Conservation (phyloP, 495 filamentous ascomycete genomes). For the Schizothecium vesticola region DNA sequence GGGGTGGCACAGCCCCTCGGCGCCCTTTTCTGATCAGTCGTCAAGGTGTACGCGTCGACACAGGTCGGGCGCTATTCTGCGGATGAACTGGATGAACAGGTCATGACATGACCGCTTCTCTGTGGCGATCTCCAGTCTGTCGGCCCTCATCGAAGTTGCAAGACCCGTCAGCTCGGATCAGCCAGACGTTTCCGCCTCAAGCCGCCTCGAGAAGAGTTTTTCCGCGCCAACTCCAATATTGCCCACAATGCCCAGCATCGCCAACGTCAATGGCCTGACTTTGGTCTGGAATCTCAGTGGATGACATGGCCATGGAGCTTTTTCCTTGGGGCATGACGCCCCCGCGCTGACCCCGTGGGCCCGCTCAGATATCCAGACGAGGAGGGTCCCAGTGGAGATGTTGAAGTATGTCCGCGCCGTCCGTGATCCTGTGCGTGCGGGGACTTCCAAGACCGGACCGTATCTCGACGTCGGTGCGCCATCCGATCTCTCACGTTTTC, state of each 20-base stretch:
- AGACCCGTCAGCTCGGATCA: neutral
- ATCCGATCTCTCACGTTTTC: constrained; percentile 15
- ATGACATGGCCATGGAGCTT: neutral
- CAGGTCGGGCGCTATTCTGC: neutral
- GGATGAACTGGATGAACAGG: neutral
- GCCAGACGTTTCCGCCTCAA: neutral
- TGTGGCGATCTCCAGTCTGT: no score
- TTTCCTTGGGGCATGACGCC: neutral
- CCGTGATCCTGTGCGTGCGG: no score
- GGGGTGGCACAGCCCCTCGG: neutral
- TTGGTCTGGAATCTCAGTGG: neutral
- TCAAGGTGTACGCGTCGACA: neutral
- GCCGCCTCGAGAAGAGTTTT: neutral
- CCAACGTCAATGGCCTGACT: neutral
- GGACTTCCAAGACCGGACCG: constrained; percentile 11
- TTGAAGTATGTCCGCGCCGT: no score
- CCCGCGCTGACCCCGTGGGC: neutral
- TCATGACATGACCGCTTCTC: neutral
- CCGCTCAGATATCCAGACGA: neutral
- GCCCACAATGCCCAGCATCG: neutral
- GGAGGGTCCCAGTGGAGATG: no score
- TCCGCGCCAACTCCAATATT: neutral
- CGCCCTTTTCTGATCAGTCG: neutral
- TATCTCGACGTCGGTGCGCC: constrained; percentile 13
- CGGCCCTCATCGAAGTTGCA: no score